A percentile compares a stretch with the other conserved stretches of the same genome.
Evolutionary conservation across 495 filamentous ascomycete genomes (phyloP).

Genomic region (Aspergillus cavernicola): DNA sequence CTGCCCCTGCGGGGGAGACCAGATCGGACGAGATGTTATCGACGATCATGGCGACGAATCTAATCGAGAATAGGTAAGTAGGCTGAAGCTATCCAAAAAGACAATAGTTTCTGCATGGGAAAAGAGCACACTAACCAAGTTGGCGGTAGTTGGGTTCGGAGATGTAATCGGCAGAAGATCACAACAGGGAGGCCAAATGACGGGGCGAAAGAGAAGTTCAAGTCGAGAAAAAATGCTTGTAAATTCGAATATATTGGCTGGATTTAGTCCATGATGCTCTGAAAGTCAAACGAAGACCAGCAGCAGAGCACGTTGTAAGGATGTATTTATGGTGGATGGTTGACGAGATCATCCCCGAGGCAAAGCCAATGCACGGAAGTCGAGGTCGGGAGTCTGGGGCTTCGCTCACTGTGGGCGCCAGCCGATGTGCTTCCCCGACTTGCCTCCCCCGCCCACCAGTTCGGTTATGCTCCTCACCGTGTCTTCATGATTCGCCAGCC

Average conservation of each 20-base stretch:
- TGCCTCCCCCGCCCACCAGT: not conserved
- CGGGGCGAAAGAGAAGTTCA: too few relatives aligned
- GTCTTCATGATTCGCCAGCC: constrained; percentile 1
- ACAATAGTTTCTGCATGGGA: too few relatives aligned
- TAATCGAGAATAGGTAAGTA: not conserved
- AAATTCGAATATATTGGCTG: too few relatives aligned
- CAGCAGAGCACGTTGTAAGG: not conserved
- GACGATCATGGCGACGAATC: not conserved
- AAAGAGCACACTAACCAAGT: not conserved
- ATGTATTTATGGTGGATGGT: constrained; percentile 14
- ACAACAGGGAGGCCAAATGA: not conserved
- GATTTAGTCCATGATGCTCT: constrained; percentile 6
- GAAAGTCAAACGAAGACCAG: not conserved
- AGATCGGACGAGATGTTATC: constrained; percentile 24
- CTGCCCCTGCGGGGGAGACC: constrained; percentile 50
- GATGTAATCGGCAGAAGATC: not conserved
- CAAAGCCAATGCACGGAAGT: constrained; percentile 23
- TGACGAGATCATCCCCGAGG: constrained; percentile 28
- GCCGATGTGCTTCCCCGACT: constrained; percentile 21
- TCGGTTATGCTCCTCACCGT: constrained; percentile 14
- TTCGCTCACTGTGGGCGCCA: constrained; percentile 1
- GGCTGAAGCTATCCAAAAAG: too few relatives aligned
- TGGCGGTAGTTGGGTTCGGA: not conserved
- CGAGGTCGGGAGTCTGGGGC: constrained; percentile 32
- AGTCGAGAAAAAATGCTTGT: too few relatives aligned